phyloP scores from a whole-genome alignment of 495 filamentous ascomycete genomes.

The Hypoxylon lenormandii region DNA sequence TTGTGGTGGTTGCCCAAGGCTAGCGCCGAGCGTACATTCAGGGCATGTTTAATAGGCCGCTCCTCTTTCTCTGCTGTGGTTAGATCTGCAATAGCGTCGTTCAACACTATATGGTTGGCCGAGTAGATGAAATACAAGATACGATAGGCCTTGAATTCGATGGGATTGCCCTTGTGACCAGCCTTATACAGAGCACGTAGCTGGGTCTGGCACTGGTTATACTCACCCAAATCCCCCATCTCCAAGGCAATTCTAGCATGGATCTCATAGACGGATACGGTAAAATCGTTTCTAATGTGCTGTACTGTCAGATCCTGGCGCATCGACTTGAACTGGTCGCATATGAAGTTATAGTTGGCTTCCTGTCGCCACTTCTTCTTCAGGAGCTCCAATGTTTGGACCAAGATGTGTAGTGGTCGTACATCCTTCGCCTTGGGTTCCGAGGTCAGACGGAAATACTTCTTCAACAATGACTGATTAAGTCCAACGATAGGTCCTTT shows the following conservation, averaged over 20 bases:
- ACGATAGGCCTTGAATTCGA: slow-evolving; percentile 99
- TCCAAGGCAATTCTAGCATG: slow-evolving; percentile 98
- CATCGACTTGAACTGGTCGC: slow-evolving; percentile 98
- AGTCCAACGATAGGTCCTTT: slow-evolving; percentile 87
- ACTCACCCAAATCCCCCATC: slow-evolving; percentile 99
- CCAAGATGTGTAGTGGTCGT: slow-evolving; percentile 82
- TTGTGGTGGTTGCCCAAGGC: slow-evolving; percentile 95
- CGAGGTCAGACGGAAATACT: slow-evolving; percentile 91
- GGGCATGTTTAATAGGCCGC: slow-evolving; percentile 85
- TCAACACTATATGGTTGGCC: slow-evolving; percentile 97
- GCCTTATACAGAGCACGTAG: slow-evolving; percentile 87
- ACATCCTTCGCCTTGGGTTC: slow-evolving; percentile 87
- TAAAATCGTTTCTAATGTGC: slow-evolving; percentile 94
- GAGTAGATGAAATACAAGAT: slow-evolving; percentile 99
- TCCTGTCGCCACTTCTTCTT: slow-evolving; percentile 95
- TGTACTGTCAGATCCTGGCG: slow-evolving; percentile 98
- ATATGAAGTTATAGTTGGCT: slow-evolving; percentile 95
- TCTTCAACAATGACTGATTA: slow-evolving; percentile 88
- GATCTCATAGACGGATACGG: slow-evolving; percentile 94
- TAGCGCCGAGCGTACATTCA: slow-evolving; percentile 89
- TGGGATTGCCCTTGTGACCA: slow-evolving; percentile 86
- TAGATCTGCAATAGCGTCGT: slow-evolving; percentile 97
- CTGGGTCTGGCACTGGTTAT: slow-evolving; percentile 99
- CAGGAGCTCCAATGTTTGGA: slow-evolving; percentile 84
- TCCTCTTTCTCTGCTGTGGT: slow-evolving; percentile 92